A percentile compares a stretch with the other conserved stretches of the same genome.
These are phyloP conservation scores for Aspergillus nanangensis DNA, from an alignment of 495 filamentous ascomycete species.

Conservation along the genomic window DNA sequence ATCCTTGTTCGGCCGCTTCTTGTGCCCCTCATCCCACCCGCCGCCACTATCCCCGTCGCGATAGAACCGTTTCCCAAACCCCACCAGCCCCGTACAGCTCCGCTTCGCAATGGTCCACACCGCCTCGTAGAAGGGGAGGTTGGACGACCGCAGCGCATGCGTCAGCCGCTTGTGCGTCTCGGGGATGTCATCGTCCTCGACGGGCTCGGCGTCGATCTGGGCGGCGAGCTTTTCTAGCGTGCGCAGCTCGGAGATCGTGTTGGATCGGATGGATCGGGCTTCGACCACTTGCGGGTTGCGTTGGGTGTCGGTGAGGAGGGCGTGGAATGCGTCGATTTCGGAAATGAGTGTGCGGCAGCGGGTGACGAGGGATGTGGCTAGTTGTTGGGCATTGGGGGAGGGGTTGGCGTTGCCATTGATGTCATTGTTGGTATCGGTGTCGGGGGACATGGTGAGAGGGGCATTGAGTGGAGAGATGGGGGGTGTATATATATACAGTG, in stretches of 20 bases:
- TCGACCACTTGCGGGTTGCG: conserved; percentile 51
- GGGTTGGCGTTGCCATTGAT: background rate
- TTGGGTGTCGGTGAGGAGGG: conserved; percentile 35
- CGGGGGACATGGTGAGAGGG: too few species aligned
- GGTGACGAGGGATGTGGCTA: conserved; percentile 27
- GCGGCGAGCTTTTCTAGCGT: conserved; percentile 44
- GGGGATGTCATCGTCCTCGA: conserved; percentile 5
- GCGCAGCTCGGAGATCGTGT: conserved; percentile 43
- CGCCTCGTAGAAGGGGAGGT: conserved; percentile 52
- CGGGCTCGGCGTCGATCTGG: conserved; percentile 15
- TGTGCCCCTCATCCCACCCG: conserved; percentile 4
- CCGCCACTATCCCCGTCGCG: conserved; percentile 32
- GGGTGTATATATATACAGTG: too few species aligned
- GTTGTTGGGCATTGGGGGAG: background rate
- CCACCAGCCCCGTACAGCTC: conserved; percentile 43
- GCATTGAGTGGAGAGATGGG: too few species aligned
- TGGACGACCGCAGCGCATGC: conserved; percentile 52
- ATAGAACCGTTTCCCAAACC: conserved; percentile 51
- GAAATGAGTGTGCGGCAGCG: conserved; percentile 40
- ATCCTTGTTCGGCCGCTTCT: conserved; percentile 14
- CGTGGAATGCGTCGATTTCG: conserved; percentile 45
- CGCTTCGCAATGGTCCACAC: conserved; percentile 50
- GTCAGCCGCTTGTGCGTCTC: conserved; percentile 22
- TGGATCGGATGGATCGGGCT: conserved; percentile 45
- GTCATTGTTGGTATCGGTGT: too few species aligned